These are phyloP conservation scores for Coemansia sp. DNA, from an alignment of 192 early-diverging fungal genomes.

Conservation along the genomic window DNA sequence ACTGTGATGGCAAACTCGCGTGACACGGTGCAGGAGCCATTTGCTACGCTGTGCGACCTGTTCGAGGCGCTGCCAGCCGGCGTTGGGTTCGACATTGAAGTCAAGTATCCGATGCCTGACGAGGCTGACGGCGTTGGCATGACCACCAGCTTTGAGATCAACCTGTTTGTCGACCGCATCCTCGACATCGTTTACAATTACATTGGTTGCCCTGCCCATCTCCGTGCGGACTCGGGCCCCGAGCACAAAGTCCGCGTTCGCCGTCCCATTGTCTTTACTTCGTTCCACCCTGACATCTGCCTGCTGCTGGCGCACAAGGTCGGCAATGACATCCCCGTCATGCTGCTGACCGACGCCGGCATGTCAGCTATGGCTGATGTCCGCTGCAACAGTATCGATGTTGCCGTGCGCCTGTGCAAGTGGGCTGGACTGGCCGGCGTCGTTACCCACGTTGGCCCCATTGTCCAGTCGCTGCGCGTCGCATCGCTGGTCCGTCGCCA, in stretches of 20 bases:
- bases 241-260: conserved; percentile 10
- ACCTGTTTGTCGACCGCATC: conserved; percentile 83
- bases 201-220: conserved; percentile 11
- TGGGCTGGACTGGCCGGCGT: conserved; percentile 73
- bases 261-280: conserved; percentile 86
- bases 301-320: conserved; percentile 84
- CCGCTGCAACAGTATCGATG: conserved; percentile 77
- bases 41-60: conserved; percentile 79
- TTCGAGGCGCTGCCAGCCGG: conserved; percentile 70
- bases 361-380: conserved; percentile 69
- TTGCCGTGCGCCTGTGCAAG: conserved; percentile 76
- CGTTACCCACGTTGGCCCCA: conserved; percentile 71
- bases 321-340: conserved; percentile 77
- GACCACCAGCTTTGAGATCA: conserved; percentile 71
- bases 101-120: conserved; percentile 93
- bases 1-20: conserved; percentile 72
- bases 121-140: conserved; percentile 81
- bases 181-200: conserved; percentile 69
- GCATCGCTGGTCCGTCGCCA: conserved; percentile 70
- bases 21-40: conserved; percentile 82
- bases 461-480: conserved; percentile 72
- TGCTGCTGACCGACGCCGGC: conserved; percentile 87
- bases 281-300: conserved; percentile 89
- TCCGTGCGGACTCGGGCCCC: not conserved
- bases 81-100: conserved; percentile 91